Base-by-base conservation (phyloP, 306 rosid genomes). In the Rosa persica region DNA sequence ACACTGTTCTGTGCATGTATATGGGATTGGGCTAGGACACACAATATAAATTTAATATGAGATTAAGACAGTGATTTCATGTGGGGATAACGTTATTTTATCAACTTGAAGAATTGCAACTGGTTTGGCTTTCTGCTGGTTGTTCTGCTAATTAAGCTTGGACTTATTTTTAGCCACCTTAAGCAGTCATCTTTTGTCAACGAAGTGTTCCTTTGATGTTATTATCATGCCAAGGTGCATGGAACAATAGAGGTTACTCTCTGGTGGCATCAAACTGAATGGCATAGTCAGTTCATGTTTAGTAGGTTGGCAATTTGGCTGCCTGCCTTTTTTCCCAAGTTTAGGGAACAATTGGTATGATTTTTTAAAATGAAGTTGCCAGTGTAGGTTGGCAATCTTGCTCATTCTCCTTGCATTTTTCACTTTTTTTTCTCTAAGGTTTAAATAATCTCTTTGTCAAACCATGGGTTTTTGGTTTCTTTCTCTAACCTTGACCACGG, bases 381-480 rank as follows among this genome's bases (percentile, higher is more conserved):
- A 8, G 55, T 30, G 2, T 30, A 30, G 36, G 36, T 30, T 30
- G 36, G 36, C 36, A 30, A 30, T 30, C 36, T 30, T 30, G 36
- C 36, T 30, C 36, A 0, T 6, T 7, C 25, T 7, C 11, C 40
- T 54, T 52, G 77, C 77, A 57, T 15, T 73, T 51, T 42, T 48
- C 66, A 2, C 13, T 5, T 1, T 61, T 23, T 40, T 43, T 43
- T 69, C 23, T 48, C 8, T 46, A 44, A 76, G 47, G 72, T 68
- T 44, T 3, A 17, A 8, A 25, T 13, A 23, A 20, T 8, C 34
- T 47, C 25, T 55, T 19, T 30, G 47, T 67, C 30, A 58, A 49
- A 40, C 39, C 13, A 20, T 12, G 36, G 36, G 5, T 58, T 30
- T 65, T 47, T 44, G 75, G 40, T 81, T 86, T 34, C 42, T 34